phyloP scores from a whole-genome alignment of 441 rosid genomes.

The Melastoma candidum region DNA sequence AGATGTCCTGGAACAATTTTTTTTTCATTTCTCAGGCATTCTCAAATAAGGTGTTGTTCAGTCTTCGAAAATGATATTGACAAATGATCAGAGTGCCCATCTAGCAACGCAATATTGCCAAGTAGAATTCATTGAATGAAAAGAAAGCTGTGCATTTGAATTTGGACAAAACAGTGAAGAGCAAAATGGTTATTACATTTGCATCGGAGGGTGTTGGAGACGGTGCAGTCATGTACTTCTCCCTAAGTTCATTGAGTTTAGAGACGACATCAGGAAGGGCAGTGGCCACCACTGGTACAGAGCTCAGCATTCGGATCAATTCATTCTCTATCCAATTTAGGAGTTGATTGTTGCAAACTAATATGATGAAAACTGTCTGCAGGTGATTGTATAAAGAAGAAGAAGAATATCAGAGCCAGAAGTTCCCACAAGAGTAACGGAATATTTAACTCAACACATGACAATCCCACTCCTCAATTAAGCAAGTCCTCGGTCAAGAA shows the following conservation, averaged over 20 bases:
- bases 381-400: constrained; percentile 1
- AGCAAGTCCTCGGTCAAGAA: no score
- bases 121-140: no score
- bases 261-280: constrained; percentile 39
- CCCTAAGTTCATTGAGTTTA: constrained; percentile 54
- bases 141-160: no score
- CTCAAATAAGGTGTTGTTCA: no score
- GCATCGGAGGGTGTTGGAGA: constrained; percentile 36
- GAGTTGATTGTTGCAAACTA: constrained; percentile 84
- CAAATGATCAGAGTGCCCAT: no score
- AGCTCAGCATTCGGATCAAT: constrained; percentile 62
- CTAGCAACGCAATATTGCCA: no score
- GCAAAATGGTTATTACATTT: constrained; percentile 33
- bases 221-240: constrained; percentile 49
- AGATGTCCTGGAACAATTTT: no score
- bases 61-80: no score
- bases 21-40: no score
- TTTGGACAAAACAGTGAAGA: background rate
- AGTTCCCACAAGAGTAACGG: background rate
- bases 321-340: constrained; percentile 94
- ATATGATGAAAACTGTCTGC: constrained; percentile 87
- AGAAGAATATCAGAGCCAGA: constrained; percentile 5
- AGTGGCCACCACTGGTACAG: constrained; percentile 65
- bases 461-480: no score
- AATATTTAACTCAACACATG: no score